Evolutionary conservation across 2,329 filamentous ascomycete genomes (phyloP).

Genomic region (Diplodia intermedia): DNA sequence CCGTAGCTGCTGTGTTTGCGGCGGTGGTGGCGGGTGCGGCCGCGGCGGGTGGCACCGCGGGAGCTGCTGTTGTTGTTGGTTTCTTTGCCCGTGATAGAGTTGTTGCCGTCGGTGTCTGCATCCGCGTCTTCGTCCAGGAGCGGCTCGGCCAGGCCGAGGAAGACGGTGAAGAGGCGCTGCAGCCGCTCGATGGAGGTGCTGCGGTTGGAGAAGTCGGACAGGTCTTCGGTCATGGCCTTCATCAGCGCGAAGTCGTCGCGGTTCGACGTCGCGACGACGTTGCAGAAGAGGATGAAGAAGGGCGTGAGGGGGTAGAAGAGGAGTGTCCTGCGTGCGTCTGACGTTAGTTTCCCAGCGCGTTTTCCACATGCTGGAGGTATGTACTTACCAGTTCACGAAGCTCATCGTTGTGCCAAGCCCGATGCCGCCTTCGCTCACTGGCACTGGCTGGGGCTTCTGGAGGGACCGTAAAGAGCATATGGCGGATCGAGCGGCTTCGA

Average conservation of each 20-base stretch:
- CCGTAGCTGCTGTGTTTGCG: slow-evolving; percentile 12
- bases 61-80: neutral
- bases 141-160: slow-evolving; percentile 43
- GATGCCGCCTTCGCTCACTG: neutral
- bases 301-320: slow-evolving; percentile 46
- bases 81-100: neutral
- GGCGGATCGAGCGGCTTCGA: slow-evolving; percentile 42
- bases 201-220: slow-evolving; percentile 40
- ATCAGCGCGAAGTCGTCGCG: slow-evolving; percentile 42
- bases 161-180: slow-evolving; percentile 40
- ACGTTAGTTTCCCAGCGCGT: no score
- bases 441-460: slow-evolving; percentile 35
- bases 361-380: no score
- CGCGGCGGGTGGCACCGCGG: neutral
- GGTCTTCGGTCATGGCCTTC: slow-evolving; percentile 41
- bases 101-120: neutral
- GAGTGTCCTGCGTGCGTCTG: slow-evolving; percentile 39
- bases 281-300: slow-evolving; percentile 48
- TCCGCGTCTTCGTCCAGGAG: slow-evolving; percentile 36
- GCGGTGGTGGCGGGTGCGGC: neutral
- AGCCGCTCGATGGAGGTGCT: slow-evolving; percentile 44
- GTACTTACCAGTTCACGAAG: slow-evolving; percentile 13
- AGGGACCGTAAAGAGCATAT: slow-evolving; percentile 41
- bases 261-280: slow-evolving; percentile 46
- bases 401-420: slow-evolving; percentile 1